Evolutionary conservation across 164 flowering plant genomes (phyloP), one percentile per base, ranked within the genome.

Genomic region (Vitis amurensis): DNA sequence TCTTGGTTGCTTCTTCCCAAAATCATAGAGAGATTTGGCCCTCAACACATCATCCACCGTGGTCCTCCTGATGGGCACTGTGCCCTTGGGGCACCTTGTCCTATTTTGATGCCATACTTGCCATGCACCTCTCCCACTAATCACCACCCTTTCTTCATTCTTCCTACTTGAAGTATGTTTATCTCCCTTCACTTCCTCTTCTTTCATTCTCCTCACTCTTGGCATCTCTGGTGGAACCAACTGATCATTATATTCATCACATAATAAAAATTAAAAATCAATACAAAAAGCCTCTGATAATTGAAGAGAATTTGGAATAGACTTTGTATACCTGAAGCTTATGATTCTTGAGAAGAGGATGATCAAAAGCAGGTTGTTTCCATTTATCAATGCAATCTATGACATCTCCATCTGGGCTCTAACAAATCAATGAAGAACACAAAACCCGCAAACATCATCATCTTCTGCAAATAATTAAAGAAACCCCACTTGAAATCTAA

Each of bases 321-420:
- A 23, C 27, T 1, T 23, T 23, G 27, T 30, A 12, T 82, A 94
- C 99, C 95, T 95, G 99, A 68, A 95, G 88, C 88, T 83, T 87
- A 84, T 95, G 99, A 74, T 86, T 89, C 85, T 87, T 90, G 27
- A 95, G 72, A 50, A 93, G 94, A 8, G 99, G 99, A 68, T 93
- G 97, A 82, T 95, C 97, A 15, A 95, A 84, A 77, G 98, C 97
- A 44, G 96, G 97, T 65, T 95, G 99, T 55, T 79, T 87, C 81
- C 79, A 85, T 70, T 72, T 87, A 53, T 84, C 93, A 66, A 93
- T 88, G 76, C 99, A 95, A 76, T 93, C 98, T 64, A 95, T 91
- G 37, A 88, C 75, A 80, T 95, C 99, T 75, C 98, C 98, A 81
- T 95, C 99, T 49, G 94, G 89, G 80, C 99, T 91, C 99, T 95